Conservation (phyloP, 768 basidiomycete genomes). For the Hericium rajendrae region DNA sequence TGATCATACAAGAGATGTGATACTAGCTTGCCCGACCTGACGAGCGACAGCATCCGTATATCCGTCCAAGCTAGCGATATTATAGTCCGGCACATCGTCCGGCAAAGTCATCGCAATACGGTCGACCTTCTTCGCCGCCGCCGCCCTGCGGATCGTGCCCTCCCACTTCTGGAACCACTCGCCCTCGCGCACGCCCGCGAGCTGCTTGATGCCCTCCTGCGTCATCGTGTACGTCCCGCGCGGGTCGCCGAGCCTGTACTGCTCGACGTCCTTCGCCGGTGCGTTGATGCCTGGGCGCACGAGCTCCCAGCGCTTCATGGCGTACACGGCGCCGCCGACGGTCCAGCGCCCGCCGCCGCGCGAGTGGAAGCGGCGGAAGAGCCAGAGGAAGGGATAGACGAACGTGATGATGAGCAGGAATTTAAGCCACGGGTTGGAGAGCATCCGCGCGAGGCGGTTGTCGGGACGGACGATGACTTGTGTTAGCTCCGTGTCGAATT, state of each 20-base stretch:
- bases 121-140: conserved; percentile 21
- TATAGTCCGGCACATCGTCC: neutral
- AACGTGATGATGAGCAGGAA: conserved; percentile 58
- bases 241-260: neutral
- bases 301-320: conserved; percentile 40
- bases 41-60: neutral
- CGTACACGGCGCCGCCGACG: conserved; percentile 68
- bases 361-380: conserved; percentile 60
- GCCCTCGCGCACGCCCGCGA: conserved; percentile 58
- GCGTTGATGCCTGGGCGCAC: neutral
- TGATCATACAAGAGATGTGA: no score
- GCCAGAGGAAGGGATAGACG: conserved; percentile 75
- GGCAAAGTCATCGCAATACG: neutral
- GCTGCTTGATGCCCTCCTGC: conserved; percentile 23
- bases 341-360: conserved; percentile 68
- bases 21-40: neutral
- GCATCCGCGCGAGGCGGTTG: conserved; percentile 52
- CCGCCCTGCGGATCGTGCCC: conserved; percentile 50
- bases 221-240: conserved; percentile 18
- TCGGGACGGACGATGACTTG: conserved; percentile 59
- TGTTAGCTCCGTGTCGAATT: conserved; percentile 36
- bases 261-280: neutral
- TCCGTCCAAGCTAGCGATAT: neutral
- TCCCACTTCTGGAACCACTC: conserved; percentile 81
- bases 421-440: conserved; percentile 65